Conservation (phyloP, 2,329 filamentous ascomycete species). For the Cytospora paraplurivora region DNA sequence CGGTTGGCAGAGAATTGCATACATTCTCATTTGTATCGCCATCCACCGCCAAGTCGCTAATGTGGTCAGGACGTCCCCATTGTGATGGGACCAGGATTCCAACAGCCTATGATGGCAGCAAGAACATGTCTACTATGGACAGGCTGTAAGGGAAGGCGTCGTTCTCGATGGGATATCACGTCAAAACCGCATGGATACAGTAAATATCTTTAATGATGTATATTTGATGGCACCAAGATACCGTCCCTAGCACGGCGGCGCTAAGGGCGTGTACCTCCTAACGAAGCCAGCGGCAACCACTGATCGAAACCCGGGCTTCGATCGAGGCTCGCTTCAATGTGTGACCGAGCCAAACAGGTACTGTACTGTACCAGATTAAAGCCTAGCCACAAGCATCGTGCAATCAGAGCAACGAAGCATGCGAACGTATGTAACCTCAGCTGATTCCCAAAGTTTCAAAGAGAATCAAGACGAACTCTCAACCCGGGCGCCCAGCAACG, state of each 20-base stretch:
- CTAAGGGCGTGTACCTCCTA: not conserved
- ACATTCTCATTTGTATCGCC: too few species aligned
- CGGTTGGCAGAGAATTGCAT: too few species aligned
- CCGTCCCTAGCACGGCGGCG: not conserved
- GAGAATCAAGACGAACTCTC: slow-evolving; percentile 37
- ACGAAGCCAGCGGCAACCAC: not conserved
- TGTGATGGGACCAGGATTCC: too few species aligned
- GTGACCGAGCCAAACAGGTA: not conserved
- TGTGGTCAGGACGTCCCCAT: too few species aligned
- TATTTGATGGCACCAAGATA: not conserved
- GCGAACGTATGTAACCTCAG: slow-evolving; percentile 35
- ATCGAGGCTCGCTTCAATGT: not conserved
- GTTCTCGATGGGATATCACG: not conserved
- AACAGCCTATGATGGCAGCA: too few species aligned
- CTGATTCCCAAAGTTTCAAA: slow-evolving; percentile 37
- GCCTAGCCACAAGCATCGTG: not conserved
- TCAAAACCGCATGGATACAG: not conserved
- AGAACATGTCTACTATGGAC: too few species aligned
- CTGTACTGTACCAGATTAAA: too few species aligned
- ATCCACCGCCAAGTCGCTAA: too few species aligned
- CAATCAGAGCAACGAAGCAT: not conserved
- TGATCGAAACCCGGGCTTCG: not conserved
- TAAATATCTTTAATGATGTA: not conserved
- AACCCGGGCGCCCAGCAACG: slow-evolving; percentile 39
- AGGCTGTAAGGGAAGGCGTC: not conserved